Evolutionary conservation across 345 rosid genomes (phyloP).

Genomic region (Hevea brasiliensis): DNA sequence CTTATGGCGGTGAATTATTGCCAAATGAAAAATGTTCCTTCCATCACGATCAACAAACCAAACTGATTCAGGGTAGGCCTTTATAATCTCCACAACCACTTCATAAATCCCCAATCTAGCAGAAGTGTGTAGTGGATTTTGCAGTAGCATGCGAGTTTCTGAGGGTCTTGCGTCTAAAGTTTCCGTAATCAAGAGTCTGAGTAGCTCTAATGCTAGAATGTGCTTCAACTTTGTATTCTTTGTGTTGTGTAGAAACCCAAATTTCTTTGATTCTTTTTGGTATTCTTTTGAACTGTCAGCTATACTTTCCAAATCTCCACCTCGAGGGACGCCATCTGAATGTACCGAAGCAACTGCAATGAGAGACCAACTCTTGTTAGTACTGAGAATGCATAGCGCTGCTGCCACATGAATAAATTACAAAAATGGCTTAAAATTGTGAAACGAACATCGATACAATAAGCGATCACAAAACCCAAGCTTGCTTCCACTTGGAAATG

Average conservation of each 20-base stretch:
- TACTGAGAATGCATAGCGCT: no score
- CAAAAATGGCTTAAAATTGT: not conserved
- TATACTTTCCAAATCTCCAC: conserved; percentile 1
- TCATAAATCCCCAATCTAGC: not conserved
- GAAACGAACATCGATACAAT: not conserved
- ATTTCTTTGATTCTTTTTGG: not conserved
- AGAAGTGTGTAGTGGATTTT: not conserved
- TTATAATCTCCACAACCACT: no score
- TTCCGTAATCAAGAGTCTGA: not conserved
- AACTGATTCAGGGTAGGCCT: no score
- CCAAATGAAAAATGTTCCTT: no score
- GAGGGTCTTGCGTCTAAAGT: not conserved
- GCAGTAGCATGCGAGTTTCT: not conserved
- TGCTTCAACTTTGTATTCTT: not conserved
- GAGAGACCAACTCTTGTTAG: no score
- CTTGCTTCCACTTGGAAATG: conserved; percentile 6
- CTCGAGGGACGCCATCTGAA: not conserved
- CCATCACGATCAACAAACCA: no score
- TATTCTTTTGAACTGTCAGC: not conserved
- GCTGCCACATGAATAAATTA: no score
- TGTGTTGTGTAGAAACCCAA: not conserved
- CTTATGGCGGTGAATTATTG: no score
- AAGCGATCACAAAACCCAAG: not conserved
- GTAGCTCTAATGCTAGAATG: not conserved
- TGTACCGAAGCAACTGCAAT: no score